phyloP scores from a whole-genome alignment of 306 rosid species.

The Quercus robur region DNA sequence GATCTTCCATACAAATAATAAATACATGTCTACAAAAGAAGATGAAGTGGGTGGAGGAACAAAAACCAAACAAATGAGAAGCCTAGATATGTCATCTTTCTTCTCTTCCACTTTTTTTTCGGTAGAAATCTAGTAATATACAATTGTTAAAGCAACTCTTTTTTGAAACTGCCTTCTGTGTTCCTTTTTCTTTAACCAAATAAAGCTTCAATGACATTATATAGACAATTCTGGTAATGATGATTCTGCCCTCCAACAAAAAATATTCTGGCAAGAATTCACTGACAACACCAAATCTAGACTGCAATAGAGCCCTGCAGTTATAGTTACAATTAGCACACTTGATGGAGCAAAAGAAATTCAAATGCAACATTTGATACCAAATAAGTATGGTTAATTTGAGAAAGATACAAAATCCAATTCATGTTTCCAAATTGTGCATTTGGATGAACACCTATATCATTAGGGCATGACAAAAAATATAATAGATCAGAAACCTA shows the following conservation, averaged over 20 bases:
- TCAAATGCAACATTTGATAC: background rate
- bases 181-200: background rate
- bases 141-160: background rate
- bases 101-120: background rate
- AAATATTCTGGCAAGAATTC: constrained; percentile 5
- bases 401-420: background rate
- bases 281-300: constrained; percentile 1
- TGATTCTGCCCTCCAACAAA: constrained; percentile 1
- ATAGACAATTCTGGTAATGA: background rate
- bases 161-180: background rate
- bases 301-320: background rate
- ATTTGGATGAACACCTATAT: background rate
- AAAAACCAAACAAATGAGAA: background rate
- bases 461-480: background rate
- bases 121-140: background rate
- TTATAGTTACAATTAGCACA: background rate
- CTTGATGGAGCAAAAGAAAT: background rate
- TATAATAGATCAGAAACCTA: background rate
- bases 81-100: background rate
- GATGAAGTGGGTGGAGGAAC: background rate
- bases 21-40: background rate
- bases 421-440: background rate
- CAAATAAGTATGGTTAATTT: background rate
- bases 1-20: background rate
- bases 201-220: background rate